Evolutionary conservation across 805 yeast genomes (phyloP).

Genomic region (Ogataea nakhonphanomensis): DNA sequence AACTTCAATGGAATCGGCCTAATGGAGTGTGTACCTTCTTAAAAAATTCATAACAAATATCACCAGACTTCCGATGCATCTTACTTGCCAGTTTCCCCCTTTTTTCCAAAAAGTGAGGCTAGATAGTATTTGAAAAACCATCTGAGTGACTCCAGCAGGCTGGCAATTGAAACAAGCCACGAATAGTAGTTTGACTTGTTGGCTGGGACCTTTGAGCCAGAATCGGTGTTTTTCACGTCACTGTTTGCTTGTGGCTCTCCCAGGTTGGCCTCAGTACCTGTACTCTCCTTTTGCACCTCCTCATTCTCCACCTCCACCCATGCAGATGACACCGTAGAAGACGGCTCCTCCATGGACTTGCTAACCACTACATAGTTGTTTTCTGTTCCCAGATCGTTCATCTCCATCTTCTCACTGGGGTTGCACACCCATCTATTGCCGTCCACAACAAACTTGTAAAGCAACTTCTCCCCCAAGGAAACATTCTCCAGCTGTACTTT

Average conservation of each 20-base stretch:
- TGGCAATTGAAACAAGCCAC: conserved; percentile 16
- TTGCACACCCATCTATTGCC: conserved; percentile 29
- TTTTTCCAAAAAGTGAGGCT: conserved; percentile 14
- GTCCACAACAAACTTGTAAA: conserved; percentile 30
- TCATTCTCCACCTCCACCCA: conserved; percentile 17
- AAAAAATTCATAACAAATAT: too few species aligned
- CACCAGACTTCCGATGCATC: background rate
- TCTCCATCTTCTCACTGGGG: conserved; percentile 18
- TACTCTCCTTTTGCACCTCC: background rate
- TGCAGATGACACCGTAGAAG: conserved; percentile 11
- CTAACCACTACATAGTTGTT: conserved; percentile 23
- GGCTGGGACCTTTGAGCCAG: too few species aligned
- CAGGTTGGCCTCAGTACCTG: background rate
- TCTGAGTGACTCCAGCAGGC: conserved; percentile 15
- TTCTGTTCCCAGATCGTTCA: conserved; percentile 25
- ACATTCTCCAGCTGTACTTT: conserved; percentile 1
- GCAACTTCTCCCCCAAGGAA: conserved; percentile 15
- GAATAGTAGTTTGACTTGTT: conserved; percentile 16
- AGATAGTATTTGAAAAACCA: conserved; percentile 23
- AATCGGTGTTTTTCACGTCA: background rate
- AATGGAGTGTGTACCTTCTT: too few species aligned
- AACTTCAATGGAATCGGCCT: too few species aligned
- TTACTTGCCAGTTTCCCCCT: conserved; percentile 1
- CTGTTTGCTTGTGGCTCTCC: background rate
- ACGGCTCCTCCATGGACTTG: conserved; percentile 3